Evolutionary conservation across 257 asterid species (phyloP), one percentile per base, ranked within the genome.

Genomic region (Linderniella brevidens): DNA sequence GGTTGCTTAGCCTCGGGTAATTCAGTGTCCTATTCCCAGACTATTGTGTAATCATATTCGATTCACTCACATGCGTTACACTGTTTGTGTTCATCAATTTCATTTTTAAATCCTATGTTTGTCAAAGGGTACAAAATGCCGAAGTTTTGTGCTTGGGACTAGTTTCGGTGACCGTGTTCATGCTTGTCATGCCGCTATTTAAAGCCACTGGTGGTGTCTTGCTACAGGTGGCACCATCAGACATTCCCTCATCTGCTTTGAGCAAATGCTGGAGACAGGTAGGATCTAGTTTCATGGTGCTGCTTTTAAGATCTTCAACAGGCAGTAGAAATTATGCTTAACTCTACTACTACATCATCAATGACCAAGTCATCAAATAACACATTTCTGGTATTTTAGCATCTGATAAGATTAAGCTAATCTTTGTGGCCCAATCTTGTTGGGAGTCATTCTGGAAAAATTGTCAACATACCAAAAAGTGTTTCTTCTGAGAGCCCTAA

Each of bases 1-100:
- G 92, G 98, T 65, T 88, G 73, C 82, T 88, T 62, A 68, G 80
- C 68, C 93, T 88, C 17, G 96, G 96, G 98, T 88, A 79, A 75
- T 46, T 51, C 12, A 43, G 37, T 6, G 32, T 25, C 4, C 32
- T 25, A 25, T 25, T 25, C 32, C n/a, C 32, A 25, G 6, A 25
- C 32, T 25, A 6, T 25, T 25, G 32, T 25, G 32, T 25, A 25
- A 25, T 25, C 32, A 25, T 25, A 25, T 25, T 55, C 9, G 51
- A 5, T 46, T 16, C 35, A 46, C 25, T 17, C 13, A 4, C 8
- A 29, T 17, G 11, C 36, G 10, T 11, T 18, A 17, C 25, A 11
- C 19, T 35, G 44, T 53, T 12, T 19, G 47, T 20, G 56, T 60
- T 13, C 49, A 5, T 13, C 17, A 1, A 8, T 36, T 36, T 25